Percentiles rank a stretch among this genome's conserved stretches.
phyloP scores from a whole-genome alignment of 192 early-diverging fungal species.

The Coemansia sp. region DNA sequence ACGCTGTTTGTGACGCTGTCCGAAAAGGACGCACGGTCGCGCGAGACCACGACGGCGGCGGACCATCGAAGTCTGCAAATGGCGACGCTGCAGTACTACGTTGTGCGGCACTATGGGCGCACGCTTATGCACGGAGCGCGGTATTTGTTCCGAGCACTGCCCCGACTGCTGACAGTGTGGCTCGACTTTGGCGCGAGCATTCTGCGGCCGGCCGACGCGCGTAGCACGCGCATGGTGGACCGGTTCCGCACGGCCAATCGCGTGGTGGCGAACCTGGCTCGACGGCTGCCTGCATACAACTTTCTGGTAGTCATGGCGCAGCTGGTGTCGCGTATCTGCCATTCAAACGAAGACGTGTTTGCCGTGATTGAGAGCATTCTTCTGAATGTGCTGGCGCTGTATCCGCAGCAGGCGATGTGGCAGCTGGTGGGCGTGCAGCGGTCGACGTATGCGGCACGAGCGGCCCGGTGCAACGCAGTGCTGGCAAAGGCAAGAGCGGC shows the following conservation, averaged over 20 bases:
- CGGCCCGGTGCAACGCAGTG: conserved; percentile 62
- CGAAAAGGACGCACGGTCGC: conserved; percentile 16
- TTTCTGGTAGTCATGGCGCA: conserved; percentile 83
- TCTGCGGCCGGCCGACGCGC: conserved; percentile 28
- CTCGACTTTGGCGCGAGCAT: conserved; percentile 63
- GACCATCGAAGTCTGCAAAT: conserved; percentile 26
- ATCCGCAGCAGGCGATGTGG: conserved; percentile 87
- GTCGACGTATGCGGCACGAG: conserved; percentile 64
- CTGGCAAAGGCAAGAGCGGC: conserved; percentile 61
- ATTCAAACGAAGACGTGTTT: conserved; percentile 66
- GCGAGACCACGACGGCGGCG: conserved; percentile 16
- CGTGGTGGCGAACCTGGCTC: conserved; percentile 56
- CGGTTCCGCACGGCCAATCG: conserved; percentile 57
- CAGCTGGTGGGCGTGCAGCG: conserved; percentile 75
- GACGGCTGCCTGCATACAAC: conserved; percentile 64
- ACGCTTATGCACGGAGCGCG: conserved; percentile 67
- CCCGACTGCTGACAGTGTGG: conserved; percentile 83
- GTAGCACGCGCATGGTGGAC: conserved; percentile 40
- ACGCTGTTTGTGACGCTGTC: conserved; percentile 21
- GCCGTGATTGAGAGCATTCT: conserved; percentile 69
- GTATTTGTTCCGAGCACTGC: conserved; percentile 83
- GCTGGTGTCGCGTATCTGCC: conserved; percentile 82
- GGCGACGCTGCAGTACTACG: conserved; percentile 43
- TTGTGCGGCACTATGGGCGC: conserved; percentile 47
- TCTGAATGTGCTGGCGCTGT: conserved; percentile 63